A percentile compares a stretch with the other conserved stretches of the same genome.
phyloP scores from a whole-genome alignment of 2,329 filamentous ascomycete genomes.

The Cladophialophora immunda region DNA sequence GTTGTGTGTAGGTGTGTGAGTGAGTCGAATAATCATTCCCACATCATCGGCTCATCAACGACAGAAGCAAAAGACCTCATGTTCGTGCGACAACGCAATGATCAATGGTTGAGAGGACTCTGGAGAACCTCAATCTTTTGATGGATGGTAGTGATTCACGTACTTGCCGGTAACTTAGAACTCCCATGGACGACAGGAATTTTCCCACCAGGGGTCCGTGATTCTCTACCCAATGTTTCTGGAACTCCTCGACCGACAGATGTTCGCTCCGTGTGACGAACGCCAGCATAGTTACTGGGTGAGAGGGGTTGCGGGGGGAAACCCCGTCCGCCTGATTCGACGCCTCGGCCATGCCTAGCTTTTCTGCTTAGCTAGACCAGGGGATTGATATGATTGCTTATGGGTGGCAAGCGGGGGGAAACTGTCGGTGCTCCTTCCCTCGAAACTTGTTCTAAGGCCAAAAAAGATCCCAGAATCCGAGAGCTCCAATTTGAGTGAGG shows the following conservation, averaged over 20 bases:
- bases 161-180: slow-evolving; percentile 15
- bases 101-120: slow-evolving; percentile 6
- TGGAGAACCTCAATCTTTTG: slow-evolving; percentile 5
- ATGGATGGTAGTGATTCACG: background rate
- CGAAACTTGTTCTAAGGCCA: background rate
- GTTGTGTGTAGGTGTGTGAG: no score
- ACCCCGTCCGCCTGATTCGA: background rate
- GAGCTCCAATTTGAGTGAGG: no score
- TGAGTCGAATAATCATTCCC: no score
- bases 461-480: background rate
- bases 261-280: slow-evolving; percentile 10
- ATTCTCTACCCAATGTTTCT: slow-evolving; percentile 18
- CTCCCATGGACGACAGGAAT: slow-evolving; percentile 5
- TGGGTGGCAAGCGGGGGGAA: slow-evolving; percentile 1
- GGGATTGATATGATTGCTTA: slow-evolving; percentile 5
- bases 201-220: slow-evolving; percentile 13
- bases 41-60: no score
- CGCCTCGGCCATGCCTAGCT: background rate
- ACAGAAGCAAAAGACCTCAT: no score
- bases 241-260: slow-evolving; percentile 11
- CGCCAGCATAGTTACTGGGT: background rate
- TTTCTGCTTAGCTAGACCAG: slow-evolving; percentile 2
- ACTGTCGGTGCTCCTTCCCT: background rate
- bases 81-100: no score
- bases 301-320: background rate